A percentile compares a stretch with the other conserved stretches of the same genome.
phyloP scores from a whole-genome alignment of 164 flowering plant genomes.

The Akebia trifoliata region DNA sequence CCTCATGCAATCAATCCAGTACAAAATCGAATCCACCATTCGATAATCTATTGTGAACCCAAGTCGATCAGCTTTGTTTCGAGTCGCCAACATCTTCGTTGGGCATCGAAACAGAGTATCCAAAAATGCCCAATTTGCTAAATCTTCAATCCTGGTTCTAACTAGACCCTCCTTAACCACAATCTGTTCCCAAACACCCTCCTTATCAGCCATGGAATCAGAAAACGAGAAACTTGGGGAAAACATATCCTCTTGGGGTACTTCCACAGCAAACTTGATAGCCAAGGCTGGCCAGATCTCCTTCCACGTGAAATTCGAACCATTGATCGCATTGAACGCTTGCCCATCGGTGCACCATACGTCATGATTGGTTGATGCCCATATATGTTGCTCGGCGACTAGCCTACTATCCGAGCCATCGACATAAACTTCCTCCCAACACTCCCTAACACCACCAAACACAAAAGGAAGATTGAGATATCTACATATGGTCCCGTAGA shows the following conservation, averaged over 20 bases:
- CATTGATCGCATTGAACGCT: slow-evolving; percentile 69
- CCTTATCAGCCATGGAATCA: slow-evolving; percentile 47
- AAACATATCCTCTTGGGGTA: slow-evolving; percentile 28
- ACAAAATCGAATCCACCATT: slow-evolving; percentile 52
- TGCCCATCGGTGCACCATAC: slow-evolving; percentile 29
- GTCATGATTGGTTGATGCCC: slow-evolving; percentile 49
- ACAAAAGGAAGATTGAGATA: slow-evolving; percentile 63
- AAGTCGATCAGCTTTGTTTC: slow-evolving; percentile 51
- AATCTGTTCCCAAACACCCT: slow-evolving; percentile 63
- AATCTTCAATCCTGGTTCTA: slow-evolving; percentile 50
- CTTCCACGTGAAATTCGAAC: slow-evolving; percentile 61
- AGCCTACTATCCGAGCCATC: slow-evolving; percentile 77
- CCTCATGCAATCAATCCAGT: slow-evolving; percentile 77
- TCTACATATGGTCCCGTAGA: slow-evolving; percentile 67
- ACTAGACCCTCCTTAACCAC: slow-evolving; percentile 46
- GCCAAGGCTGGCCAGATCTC: slow-evolving; percentile 65
- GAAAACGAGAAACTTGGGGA: slow-evolving; percentile 29
- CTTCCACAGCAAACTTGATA: slow-evolving; percentile 36
- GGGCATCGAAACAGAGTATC: slow-evolving; percentile 60
- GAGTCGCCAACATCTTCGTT: slow-evolving; percentile 42
- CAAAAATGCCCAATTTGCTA: slow-evolving; percentile 80
- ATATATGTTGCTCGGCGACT: slow-evolving; percentile 81
- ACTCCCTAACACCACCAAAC: slow-evolving; percentile 62
- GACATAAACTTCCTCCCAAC: slow-evolving; percentile 68
- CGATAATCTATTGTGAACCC: slow-evolving; percentile 45